phyloP scores from a whole-genome alignment of 2,329 filamentous ascomycete genomes.

The Colletotrichum spinosum region DNA sequence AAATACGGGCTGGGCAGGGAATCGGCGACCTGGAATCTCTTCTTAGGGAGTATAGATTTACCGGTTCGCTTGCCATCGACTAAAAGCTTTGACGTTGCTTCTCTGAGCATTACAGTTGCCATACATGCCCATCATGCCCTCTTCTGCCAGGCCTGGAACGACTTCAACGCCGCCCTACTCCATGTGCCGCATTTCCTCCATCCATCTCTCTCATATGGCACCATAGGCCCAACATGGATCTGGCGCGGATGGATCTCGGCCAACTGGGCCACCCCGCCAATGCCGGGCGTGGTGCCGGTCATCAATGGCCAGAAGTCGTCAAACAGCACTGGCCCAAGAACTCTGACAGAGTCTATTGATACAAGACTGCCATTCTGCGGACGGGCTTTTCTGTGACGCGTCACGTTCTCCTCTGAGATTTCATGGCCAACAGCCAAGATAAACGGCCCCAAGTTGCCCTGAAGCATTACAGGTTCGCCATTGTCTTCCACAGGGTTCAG shows the following conservation, averaged over 20 bases:
- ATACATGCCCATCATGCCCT: neutral
- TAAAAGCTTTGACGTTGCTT: too few species aligned
- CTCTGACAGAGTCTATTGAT: conserved; percentile 3
- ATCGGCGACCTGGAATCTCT: too few species aligned
- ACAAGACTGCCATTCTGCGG: neutral
- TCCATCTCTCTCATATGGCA: conserved; percentile 13
- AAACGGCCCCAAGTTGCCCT: conserved; percentile 39
- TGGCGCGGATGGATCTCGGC: conserved; percentile 9
- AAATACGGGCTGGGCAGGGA: too few species aligned
- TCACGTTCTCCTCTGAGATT: neutral
- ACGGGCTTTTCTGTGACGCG: conserved; percentile 5
- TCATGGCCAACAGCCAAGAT: conserved; percentile 35
- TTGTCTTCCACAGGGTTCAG: too few species aligned
- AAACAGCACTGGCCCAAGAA: conserved; percentile 23
- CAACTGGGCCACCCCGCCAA: conserved; percentile 1
- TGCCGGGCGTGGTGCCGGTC: neutral
- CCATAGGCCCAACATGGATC: conserved; percentile 20
- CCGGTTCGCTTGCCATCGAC: too few species aligned
- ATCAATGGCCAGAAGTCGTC: conserved; percentile 17
- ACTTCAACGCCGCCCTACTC: conserved; percentile 13
- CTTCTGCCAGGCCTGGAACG: conserved; percentile 20
- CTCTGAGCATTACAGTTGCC: too few species aligned
- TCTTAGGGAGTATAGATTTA: too few species aligned
- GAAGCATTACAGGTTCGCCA: too few species aligned
- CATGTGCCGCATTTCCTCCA: conserved; percentile 10